Evolutionary conservation across 257 asterid species (phyloP).

Genomic region (Lavandula angustifolia): DNA sequence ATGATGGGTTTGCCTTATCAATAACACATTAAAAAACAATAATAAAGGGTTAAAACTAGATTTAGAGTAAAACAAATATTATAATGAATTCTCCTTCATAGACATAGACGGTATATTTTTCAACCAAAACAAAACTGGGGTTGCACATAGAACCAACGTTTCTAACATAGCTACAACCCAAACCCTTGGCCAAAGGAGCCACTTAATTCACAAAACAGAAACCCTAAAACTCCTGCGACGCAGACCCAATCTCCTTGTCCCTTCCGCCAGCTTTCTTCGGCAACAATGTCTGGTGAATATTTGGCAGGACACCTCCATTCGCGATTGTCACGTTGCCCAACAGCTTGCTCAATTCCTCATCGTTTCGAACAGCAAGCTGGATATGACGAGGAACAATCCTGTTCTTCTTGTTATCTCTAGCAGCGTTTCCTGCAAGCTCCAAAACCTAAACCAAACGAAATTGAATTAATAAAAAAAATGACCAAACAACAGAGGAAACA

Average conservation of each 20-base stretch:
- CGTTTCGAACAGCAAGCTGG: slow-evolving; percentile 70
- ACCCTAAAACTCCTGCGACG: slow-evolving; percentile 61
- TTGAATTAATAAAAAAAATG: accelerated
- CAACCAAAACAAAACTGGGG: slow-evolving; percentile 26
- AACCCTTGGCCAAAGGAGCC: neutral
- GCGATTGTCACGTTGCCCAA: slow-evolving; percentile 64
- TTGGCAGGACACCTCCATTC: slow-evolving; percentile 69
- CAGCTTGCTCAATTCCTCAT: slow-evolving; percentile 65
- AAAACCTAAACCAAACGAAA: slow-evolving; percentile 36
- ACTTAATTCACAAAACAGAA: slow-evolving; percentile 13
- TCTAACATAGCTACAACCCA: slow-evolving; percentile 9
- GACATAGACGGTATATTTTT: slow-evolving; percentile 16
- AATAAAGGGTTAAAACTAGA: neutral
- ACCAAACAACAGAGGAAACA: neutral
- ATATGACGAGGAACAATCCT: slow-evolving; percentile 71
- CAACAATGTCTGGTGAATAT: slow-evolving; percentile 54
- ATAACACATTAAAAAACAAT: too few relatives aligned
- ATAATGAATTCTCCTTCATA: neutral
- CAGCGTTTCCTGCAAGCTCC: slow-evolving; percentile 76
- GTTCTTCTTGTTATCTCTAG: slow-evolving; percentile 67
- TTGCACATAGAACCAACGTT: slow-evolving; percentile 9
- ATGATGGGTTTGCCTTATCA: too few relatives aligned
- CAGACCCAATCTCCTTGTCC: slow-evolving; percentile 53
- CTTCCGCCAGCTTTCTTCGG: slow-evolving; percentile 51
- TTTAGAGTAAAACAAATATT: neutral